phyloP scores from a whole-genome alignment of 192 early-diverging fungal species.

The Backusella macrospora region DNA sequence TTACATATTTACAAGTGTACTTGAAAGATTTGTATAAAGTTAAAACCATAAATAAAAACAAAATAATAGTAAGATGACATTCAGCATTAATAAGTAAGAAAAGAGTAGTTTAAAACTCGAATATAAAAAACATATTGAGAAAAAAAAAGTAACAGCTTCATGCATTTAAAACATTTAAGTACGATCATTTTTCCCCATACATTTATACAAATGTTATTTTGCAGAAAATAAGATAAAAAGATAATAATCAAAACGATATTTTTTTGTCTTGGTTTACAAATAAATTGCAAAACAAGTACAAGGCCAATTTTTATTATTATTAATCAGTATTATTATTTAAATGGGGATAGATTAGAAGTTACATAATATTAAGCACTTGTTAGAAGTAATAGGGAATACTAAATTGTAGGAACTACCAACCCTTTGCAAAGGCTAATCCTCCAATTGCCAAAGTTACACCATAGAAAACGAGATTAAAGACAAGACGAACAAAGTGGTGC shows the following conservation, averaged over 20 bases:
- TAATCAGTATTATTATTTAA: constrained; percentile 7
- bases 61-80: no score
- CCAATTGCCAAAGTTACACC: constrained; percentile 32
- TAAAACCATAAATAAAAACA: no score
- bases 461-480: constrained; percentile 24
- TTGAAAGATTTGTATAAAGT: background rate
- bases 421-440: constrained; percentile 20
- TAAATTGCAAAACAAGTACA: background rate
- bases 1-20: background rate
- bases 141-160: background rate
- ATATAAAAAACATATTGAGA: constrained; percentile 1
- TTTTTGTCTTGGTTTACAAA: background rate
- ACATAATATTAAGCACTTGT: constrained; percentile 6
- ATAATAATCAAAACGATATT: background rate
- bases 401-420: constrained; percentile 1
- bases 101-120: background rate
- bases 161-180: background rate
- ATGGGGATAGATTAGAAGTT: constrained; percentile 3
- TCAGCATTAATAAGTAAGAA: background rate
- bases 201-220: background rate
- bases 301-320: background rate
- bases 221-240: background rate
- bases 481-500: constrained; percentile 20
- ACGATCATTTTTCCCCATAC: background rate
- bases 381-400: constrained; percentile 2